Evolutionary conservation across 768 basidiomycete genomes (phyloP).

Genomic region (Mycena rosella): DNA sequence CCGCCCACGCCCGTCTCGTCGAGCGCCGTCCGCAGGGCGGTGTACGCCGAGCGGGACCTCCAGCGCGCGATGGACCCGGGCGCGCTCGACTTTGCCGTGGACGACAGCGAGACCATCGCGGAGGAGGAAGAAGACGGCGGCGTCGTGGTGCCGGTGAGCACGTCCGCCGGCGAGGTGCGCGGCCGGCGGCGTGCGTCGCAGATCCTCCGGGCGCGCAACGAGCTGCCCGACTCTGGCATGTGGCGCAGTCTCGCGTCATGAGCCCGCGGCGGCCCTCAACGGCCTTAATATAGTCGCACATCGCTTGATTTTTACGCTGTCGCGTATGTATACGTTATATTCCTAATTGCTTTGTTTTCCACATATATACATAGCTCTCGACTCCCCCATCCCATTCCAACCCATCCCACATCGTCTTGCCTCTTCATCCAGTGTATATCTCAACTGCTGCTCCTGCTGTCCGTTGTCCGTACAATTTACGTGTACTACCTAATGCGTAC

Average conservation of each 20-base stretch:
- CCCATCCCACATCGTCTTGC: constrained; percentile 15
- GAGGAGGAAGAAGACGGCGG: constrained; percentile 64
- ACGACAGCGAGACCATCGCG: constrained; percentile 6
- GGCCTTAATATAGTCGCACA: constrained; percentile 13
- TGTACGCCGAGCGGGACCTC: constrained; percentile 79
- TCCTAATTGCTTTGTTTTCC: constrained; percentile 40
- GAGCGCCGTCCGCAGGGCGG: constrained; percentile 66
- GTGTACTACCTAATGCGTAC: constrained; percentile 36
- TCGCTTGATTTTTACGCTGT: constrained; percentile 21
- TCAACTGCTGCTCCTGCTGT: not conserved
- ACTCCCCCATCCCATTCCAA: not conserved
- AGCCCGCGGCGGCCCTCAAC: constrained; percentile 1
- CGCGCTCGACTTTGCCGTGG: constrained; percentile 66
- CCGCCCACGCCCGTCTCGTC: constrained; percentile 54
- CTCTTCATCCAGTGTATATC: constrained; percentile 19
- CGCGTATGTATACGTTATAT: constrained; percentile 39
- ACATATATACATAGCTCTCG: constrained; percentile 21
- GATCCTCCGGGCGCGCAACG: constrained; percentile 78
- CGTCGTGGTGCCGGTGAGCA: constrained; percentile 43
- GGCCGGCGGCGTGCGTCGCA: constrained; percentile 71
- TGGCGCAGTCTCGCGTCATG: constrained; percentile 80
- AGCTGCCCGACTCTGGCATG: constrained; percentile 80
- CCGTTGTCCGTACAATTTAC: constrained; percentile 16
- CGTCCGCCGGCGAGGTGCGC: constrained; percentile 56
- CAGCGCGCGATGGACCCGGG: constrained; percentile 77